Conservation (phyloP, 352 stramenopile species). For the Phytopythium cucurbitacearum region DNA sequence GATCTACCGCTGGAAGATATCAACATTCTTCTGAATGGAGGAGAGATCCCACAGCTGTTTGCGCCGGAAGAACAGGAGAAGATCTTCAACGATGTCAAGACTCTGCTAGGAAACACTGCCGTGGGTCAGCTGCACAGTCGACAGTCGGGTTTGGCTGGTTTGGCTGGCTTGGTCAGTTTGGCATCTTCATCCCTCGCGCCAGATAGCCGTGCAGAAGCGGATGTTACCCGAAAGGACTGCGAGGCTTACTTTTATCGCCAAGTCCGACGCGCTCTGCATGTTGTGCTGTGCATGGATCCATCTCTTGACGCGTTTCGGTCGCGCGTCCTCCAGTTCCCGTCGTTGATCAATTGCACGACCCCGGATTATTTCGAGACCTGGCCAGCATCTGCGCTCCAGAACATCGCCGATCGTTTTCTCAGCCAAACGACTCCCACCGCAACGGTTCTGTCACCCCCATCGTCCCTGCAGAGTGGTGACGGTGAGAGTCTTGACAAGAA, state of each 20-base stretch:
- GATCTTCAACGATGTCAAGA: slow-evolving; percentile 59
- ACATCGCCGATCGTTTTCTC: slow-evolving; percentile 67
- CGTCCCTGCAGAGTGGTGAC: not conserved
- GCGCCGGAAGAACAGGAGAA: slow-evolving; percentile 78
- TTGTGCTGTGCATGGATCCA: slow-evolving; percentile 90
- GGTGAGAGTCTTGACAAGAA: not conserved
- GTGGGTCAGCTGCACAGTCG: too few relatives aligned
- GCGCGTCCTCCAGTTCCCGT: slow-evolving; percentile 89
- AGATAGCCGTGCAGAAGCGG: not conserved
- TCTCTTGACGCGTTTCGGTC: slow-evolving; percentile 75
- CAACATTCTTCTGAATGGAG: slow-evolving; percentile 86
- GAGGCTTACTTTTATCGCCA: slow-evolving; percentile 80
- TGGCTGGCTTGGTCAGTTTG: too few relatives aligned
- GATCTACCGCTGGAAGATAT: slow-evolving; percentile 85
- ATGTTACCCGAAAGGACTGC: slow-evolving; percentile 61
- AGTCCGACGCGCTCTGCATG: slow-evolving; percentile 81
- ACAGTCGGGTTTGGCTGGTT: too few relatives aligned
- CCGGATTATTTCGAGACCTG: slow-evolving; percentile 94
- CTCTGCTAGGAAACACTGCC: slow-evolving; percentile 17
- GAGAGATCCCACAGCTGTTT: slow-evolving; percentile 86
- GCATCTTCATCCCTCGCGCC: not conserved
- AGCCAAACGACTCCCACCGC: slow-evolving; percentile 9
- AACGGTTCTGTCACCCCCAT: not conserved
- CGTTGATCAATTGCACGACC: slow-evolving; percentile 92
- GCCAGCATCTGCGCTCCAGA: slow-evolving; percentile 83